Percentiles rank a stretch among this genome's conserved stretches.
These are phyloP conservation scores for Cyclostephanos tholiformis DNA, from an alignment of 108 stramenopile species.

Conservation along the genomic window DNA sequence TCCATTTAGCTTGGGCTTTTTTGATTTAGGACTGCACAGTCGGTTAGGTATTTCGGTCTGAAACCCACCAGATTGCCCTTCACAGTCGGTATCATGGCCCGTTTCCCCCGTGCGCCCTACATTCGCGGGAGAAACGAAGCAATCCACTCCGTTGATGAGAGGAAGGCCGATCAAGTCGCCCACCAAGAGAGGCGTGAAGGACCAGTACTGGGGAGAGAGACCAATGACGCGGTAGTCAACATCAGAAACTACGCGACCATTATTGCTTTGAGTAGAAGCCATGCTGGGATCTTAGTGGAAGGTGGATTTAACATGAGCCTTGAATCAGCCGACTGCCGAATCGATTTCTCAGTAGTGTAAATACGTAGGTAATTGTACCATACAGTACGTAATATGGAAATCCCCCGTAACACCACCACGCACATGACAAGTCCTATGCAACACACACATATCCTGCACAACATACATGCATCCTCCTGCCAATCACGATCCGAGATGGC, in stretches of 20 bases:
- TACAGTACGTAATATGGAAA: no score
- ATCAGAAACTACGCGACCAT: constrained; percentile 13
- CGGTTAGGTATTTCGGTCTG: not conserved
- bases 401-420: not conserved
- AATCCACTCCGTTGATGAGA: constrained; percentile 71
- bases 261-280: not conserved
- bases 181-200: constrained; percentile 72
- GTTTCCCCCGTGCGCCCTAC: not conserved
- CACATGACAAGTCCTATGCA: no score
- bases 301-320: no score
- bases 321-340: no score
- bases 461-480: no score
- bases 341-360: no score
- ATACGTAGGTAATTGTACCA: no score
- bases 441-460: no score
- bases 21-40: not conserved
- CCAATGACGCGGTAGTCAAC: constrained; percentile 59
- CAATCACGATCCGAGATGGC: no score
- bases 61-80: not conserved
- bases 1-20: not conserved
- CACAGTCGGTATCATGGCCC: not conserved
- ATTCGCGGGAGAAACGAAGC: constrained; percentile 33
- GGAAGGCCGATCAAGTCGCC: constrained; percentile 56
- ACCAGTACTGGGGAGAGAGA: constrained; percentile 82
- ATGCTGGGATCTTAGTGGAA: no score